Conservation (phyloP, 2,329 filamentous ascomycete species). For the Tolypocladium ophioglossoides region DNA sequence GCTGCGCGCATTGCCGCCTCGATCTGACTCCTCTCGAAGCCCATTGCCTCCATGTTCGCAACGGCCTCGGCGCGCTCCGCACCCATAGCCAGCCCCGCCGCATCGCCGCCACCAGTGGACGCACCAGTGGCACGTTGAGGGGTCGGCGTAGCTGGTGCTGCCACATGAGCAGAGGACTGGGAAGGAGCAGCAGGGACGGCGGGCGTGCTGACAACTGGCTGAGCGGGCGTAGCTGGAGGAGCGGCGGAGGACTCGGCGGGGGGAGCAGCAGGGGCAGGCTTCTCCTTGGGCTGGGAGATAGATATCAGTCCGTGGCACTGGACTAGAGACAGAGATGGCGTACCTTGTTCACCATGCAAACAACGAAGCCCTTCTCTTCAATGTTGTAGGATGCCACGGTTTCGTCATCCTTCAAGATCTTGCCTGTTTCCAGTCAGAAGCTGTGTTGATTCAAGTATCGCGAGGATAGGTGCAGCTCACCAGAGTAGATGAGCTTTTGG, state of each 20-base stretch:
- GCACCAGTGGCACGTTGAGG: constrained; percentile 33
- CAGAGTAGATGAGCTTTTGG: constrained; percentile 97
- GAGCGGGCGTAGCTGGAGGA: constrained; percentile 46
- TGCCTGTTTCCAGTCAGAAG: constrained; percentile 49
- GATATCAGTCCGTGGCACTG: not conserved
- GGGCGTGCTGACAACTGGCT: constrained; percentile 48
- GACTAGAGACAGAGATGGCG: constrained; percentile 5
- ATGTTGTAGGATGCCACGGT: constrained; percentile 96
- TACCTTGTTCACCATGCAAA: constrained; percentile 98
- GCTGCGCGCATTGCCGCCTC: constrained; percentile 92
- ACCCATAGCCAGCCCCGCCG: constrained; percentile 79
- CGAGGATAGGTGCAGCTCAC: constrained; percentile 37
- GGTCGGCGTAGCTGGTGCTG: constrained; percentile 41
- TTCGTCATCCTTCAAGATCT: constrained; percentile 96
- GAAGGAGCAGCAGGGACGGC: constrained; percentile 35
- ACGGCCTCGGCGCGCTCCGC: constrained; percentile 72
- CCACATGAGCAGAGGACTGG: constrained; percentile 34
- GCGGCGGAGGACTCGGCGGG: constrained; percentile 49
- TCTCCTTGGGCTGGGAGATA: constrained; percentile 43
- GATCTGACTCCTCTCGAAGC: constrained; percentile 79
- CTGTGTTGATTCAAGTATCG: constrained; percentile 4
- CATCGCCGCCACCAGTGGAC: constrained; percentile 33
- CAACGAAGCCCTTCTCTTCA: constrained; percentile 98
- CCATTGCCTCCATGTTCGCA: constrained; percentile 94
- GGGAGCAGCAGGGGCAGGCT: constrained; percentile 40